Conservation (phyloP, 2,329 filamentous ascomycete species). For the Colletotrichum australisinense region DNA sequence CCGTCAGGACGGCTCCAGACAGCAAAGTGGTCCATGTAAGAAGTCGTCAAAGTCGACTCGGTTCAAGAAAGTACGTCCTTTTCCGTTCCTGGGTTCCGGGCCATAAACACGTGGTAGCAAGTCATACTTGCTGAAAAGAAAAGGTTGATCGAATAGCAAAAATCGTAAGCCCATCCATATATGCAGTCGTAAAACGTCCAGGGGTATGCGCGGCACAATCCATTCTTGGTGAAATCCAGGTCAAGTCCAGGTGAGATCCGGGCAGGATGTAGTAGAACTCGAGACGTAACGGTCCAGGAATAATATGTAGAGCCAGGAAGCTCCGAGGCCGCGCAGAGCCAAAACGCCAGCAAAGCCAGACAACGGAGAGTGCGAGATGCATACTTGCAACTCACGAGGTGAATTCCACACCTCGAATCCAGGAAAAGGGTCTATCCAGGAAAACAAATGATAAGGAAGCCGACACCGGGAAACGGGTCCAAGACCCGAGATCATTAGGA, state of each 20-base stretch:
- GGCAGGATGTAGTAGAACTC: constrained; percentile 13
- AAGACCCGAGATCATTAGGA: constrained; percentile 35
- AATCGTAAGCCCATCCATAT: constrained; percentile 37
- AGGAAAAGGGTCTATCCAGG: constrained; percentile 31
- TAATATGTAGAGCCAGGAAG: constrained; percentile 10
- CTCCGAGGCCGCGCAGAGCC: constrained; percentile 15
- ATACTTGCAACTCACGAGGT: constrained; percentile 36
- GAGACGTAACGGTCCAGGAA: constrained; percentile 6
- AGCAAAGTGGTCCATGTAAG: constrained; percentile 33
- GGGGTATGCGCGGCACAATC: constrained; percentile 28
- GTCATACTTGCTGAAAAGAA: constrained; percentile 25
- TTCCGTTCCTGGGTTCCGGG: constrained; percentile 33
- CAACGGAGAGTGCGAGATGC: constrained; percentile 33
- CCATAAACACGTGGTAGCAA: constrained; percentile 31
- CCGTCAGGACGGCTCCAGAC: constrained; percentile 31
- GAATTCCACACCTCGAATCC: constrained; percentile 28
- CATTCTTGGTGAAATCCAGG: constrained; percentile 25
- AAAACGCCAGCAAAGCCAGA: constrained; percentile 33
- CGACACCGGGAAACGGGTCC: constrained; percentile 36
- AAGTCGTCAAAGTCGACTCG: constrained; percentile 19
- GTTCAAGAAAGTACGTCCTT: constrained; percentile 20
- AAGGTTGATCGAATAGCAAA: constrained; percentile 30
- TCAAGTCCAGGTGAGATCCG: constrained; percentile 13
- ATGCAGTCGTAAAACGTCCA: constrained; percentile 38
- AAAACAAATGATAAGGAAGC: constrained; percentile 35